Base-by-base conservation (phyloP, 129 eudicot genomes). In the Centaurea solstitialis region DNA sequence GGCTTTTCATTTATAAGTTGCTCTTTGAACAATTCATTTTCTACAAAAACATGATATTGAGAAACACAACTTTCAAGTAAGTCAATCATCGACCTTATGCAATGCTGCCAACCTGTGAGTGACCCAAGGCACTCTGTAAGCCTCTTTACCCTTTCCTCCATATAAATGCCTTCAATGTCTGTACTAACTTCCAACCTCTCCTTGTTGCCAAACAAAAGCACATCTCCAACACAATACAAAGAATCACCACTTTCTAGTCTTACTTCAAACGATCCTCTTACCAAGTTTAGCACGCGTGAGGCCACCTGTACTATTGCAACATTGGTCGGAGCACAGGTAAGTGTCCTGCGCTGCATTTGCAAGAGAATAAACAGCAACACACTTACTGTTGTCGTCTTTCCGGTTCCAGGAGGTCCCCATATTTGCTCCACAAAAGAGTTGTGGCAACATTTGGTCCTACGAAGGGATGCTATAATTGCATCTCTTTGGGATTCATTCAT, bases 381-480 rank as follows among this genome's bases (percentile, higher is more conserved):
- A 74, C 90, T 84, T 28, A 77, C 35, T 3, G 86, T 87, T 22
- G 69, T 78, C 1, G 89, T 86, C 18, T 86, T 86, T n/a, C 89
- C 86, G 0, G 90, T 87, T 22, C 90, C 90, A 8, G 90, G 90
- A 10, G 90, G 90, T 4, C 90, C 90, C 87, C 90, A 87, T 18
- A 87, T 80, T 28, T 80, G 85, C 40, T 83, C 82, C 9, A 83
- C 90, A 5, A 71, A 70, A 11, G 90, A 66, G 23, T 6, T 72
- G 83, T 87, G 87, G 35, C 43, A 1, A 50, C 90, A 83, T 37
- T 70, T 22, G 5, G 82, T 53, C 68, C 73, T 64, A 50, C 11
- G 5, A 59, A 86, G 73, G 17, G 87, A 70, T 26, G 78, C 40
- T 6, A 53, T n/a, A 18, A 82, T 76, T 75, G 89, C 86, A 15